These are phyloP conservation scores for Pisolithus thermaeus DNA, from an alignment of 1,284 basidiomycete species.

Conservation along the genomic window DNA sequence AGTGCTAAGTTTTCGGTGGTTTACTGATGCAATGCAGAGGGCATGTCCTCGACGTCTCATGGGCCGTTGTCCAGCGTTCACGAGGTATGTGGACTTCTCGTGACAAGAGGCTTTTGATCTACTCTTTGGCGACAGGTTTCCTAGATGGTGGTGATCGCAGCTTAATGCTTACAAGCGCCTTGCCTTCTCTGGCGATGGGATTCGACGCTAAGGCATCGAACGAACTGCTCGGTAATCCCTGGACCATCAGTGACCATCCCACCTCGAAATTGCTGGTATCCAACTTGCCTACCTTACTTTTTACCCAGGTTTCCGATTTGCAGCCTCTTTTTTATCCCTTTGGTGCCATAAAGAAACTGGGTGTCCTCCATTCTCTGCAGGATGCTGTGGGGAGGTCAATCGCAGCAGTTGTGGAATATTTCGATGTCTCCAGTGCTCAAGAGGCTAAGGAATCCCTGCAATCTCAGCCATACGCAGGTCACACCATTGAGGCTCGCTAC, in stretches of 20 bases:
- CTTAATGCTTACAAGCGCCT: constrained; percentile 47
- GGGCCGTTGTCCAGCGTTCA: constrained; percentile 78
- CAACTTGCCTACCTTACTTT: constrained; percentile 61
- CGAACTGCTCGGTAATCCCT: constrained; percentile 11
- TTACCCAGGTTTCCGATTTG: constrained; percentile 59
- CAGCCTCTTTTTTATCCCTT: constrained; percentile 70
- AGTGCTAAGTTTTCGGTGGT: neutral
- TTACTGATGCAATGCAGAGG: constrained; percentile 37
- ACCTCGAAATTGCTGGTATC: constrained; percentile 54
- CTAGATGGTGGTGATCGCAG: constrained; percentile 72
- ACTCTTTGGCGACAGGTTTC: constrained; percentile 45
- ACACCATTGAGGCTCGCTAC: constrained; percentile 43
- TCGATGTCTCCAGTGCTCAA: constrained; percentile 44
- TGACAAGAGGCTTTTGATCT: constrained; percentile 6
- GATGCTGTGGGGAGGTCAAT: constrained; percentile 35
- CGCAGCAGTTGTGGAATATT: constrained; percentile 59
- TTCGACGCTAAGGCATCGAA: constrained; percentile 18
- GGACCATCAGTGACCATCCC: constrained; percentile 33
- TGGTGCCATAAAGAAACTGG: constrained; percentile 57
- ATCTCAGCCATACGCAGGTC: constrained; percentile 54
- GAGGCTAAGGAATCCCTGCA: constrained; percentile 58
- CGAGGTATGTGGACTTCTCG: constrained; percentile 42
- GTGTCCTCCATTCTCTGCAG: constrained; percentile 32
- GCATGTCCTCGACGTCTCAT: constrained; percentile 68
- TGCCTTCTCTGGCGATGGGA: constrained; percentile 28